A percentile compares a stretch with the other conserved stretches of the same genome.
Evolutionary conservation across 768 basidiomycete species (phyloP).

Genomic region (Pisolithus microcarpus): DNA sequence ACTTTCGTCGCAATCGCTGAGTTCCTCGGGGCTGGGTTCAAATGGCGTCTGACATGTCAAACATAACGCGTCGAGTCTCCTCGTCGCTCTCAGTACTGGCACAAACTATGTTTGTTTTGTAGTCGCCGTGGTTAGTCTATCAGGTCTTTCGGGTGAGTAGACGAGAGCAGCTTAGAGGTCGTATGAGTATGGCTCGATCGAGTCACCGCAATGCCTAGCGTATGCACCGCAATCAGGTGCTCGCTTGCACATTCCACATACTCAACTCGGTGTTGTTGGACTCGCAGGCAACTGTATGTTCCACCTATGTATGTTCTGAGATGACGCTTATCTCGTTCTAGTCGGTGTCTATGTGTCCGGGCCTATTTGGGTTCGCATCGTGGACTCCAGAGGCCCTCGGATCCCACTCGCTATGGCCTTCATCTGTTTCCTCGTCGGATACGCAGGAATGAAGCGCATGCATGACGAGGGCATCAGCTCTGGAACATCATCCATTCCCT

Average conservation of each 20-base stretch:
- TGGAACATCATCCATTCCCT: constrained; percentile 29
- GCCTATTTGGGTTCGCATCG: constrained; percentile 62
- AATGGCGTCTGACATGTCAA: constrained; percentile 5
- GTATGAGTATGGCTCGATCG: no score
- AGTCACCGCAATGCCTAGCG: constrained; percentile 37
- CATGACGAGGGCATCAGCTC: constrained; percentile 42
- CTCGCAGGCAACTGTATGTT: constrained; percentile 67
- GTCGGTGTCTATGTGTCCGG: no score
- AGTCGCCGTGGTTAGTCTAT: not conserved
- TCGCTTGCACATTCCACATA: constrained; percentile 67
- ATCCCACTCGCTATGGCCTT: constrained; percentile 52
- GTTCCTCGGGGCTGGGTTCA: no score
- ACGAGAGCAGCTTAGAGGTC: no score
- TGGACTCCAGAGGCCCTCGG: constrained; percentile 62
- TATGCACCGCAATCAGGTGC: constrained; percentile 83
- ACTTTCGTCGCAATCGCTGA: not conserved
- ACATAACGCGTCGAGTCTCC: constrained; percentile 23
- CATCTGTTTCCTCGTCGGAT: constrained; percentile 56
- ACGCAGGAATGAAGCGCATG: constrained; percentile 58
- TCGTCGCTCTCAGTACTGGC: constrained; percentile 57
- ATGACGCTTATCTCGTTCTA: not conserved
- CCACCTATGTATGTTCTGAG: not conserved
- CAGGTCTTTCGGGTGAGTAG: no score
- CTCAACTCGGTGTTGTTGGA: constrained; percentile 74
- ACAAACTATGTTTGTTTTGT: constrained; percentile 43